Conservation (phyloP, 2,329 filamentous ascomycete species). For the Hypoxylon sp. region DNA sequence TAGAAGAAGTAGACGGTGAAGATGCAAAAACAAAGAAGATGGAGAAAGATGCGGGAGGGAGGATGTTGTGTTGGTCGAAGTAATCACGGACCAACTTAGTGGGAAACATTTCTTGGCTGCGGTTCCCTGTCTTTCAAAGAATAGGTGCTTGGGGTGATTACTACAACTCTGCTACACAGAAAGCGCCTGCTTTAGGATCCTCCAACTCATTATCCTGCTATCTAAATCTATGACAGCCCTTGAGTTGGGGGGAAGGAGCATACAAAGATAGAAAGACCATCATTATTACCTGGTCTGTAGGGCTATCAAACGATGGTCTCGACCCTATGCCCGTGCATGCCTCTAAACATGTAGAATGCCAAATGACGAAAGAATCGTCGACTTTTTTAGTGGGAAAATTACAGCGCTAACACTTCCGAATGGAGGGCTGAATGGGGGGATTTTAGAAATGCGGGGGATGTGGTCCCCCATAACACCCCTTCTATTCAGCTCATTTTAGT, state of each 20-base stretch:
- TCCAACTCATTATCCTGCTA: too few species aligned
- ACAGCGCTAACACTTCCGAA: conserved; percentile 15
- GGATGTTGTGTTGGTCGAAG: conserved; percentile 8
- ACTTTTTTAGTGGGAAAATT: conserved; percentile 2
- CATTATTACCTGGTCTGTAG: too few species aligned
- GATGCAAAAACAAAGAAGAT: conserved; percentile 11
- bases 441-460: conserved; percentile 4
- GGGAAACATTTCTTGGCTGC: conserved; percentile 11
- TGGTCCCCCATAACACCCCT: neutral
- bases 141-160: too few species aligned
- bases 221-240: too few species aligned
- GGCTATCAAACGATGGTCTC: too few species aligned
- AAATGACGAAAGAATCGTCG: conserved; percentile 14
- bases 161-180: too few species aligned
- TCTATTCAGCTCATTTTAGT: too few species aligned
- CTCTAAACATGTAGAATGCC: conserved; percentile 1
- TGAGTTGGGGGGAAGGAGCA: too few species aligned
- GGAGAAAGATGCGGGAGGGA: conserved; percentile 5
- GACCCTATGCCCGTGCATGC: conserved; percentile 1
- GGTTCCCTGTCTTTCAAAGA: conserved; percentile 9
- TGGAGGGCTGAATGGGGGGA: conserved; percentile 12
- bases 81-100: conserved; percentile 18
- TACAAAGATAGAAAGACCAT: too few species aligned
- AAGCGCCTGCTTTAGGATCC: too few species aligned
- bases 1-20: neutral